phyloP scores from a whole-genome alignment of 2,329 filamentous ascomycete species.

The Hymenoscyphus fraxineus region DNA sequence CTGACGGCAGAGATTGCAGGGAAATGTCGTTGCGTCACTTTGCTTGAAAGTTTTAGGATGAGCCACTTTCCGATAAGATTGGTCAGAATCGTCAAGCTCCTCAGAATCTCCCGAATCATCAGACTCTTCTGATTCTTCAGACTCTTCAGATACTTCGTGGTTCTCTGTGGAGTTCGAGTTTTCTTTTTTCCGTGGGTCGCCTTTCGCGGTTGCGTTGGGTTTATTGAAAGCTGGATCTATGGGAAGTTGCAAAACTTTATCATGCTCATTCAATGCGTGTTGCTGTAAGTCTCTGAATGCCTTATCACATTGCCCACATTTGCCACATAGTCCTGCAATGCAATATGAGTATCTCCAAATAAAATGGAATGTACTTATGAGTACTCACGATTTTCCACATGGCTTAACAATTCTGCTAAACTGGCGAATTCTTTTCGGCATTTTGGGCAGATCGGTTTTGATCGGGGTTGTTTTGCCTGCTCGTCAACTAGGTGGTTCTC shows the following conservation, averaged over 20 bases:
- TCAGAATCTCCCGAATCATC: no score
- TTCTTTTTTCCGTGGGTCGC: not conserved
- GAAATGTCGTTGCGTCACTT: no score
- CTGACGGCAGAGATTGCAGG: no score
- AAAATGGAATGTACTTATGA: not conserved
- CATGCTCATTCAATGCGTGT: not conserved
- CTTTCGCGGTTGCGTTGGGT: not conserved
- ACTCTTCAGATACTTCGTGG: no score
- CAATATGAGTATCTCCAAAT: not conserved
- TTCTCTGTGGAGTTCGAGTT: no score
- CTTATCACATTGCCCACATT: not conserved
- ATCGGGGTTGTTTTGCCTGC: not conserved
- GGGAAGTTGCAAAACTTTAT: not conserved
- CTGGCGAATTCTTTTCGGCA: not conserved
- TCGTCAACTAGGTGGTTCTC: not conserved
- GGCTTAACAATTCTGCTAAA: not conserved
- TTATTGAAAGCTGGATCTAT: not conserved
- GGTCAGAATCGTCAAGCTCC: no score
- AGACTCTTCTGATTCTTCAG: no score
- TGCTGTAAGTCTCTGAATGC: not conserved
- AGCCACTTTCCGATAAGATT: no score
- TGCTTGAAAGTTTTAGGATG: no score
- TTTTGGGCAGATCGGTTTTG: not conserved
- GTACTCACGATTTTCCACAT: not conserved
- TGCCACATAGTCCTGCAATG: not conserved